A percentile compares a stretch with the other conserved stretches of the same genome.
Evolutionary conservation across 768 basidiomycete species (phyloP).

Genomic region (Mycena kentingensis): DNA sequence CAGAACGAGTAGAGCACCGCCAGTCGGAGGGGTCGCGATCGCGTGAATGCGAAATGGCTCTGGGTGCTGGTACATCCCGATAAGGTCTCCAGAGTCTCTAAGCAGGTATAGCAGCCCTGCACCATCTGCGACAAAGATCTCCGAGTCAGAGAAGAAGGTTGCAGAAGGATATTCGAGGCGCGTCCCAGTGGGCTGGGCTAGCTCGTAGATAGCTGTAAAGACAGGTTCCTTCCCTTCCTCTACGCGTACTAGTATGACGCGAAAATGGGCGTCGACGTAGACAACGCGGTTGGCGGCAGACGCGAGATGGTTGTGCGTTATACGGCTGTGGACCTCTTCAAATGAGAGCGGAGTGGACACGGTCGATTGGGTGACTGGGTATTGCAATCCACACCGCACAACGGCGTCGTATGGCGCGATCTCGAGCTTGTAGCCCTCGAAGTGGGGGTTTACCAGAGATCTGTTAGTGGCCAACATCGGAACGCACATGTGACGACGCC

Average conservation of each 20-base stretch:
- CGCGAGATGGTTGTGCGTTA: slow-evolving; percentile 81
- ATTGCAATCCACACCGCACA: slow-evolving; percentile 50
- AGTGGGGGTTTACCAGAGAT: slow-evolving; percentile 73
- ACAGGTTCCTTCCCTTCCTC: slow-evolving; percentile 60
- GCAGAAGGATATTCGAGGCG: slow-evolving; percentile 79
- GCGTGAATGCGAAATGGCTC: slow-evolving; percentile 48
- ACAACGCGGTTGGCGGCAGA: slow-evolving; percentile 48
- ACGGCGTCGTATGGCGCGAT: slow-evolving; percentile 60
- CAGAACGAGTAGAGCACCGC: slow-evolving; percentile 47
- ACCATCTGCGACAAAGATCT: slow-evolving; percentile 69
- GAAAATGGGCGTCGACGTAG: slow-evolving; percentile 68
- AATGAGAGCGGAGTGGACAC: slow-evolving; percentile 68
- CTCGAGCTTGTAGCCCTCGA: slow-evolving; percentile 81
- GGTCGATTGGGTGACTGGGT: slow-evolving; percentile 62
- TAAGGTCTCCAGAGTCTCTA: slow-evolving; percentile 41
- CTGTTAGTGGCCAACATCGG: slow-evolving; percentile 37
- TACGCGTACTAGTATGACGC: slow-evolving; percentile 61
- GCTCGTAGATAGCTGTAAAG: slow-evolving; percentile 58
- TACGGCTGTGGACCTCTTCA: slow-evolving; percentile 81
- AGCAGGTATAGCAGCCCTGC: slow-evolving; percentile 67
- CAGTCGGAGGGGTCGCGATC: slow-evolving; percentile 39
- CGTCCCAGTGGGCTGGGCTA: slow-evolving; percentile 53
- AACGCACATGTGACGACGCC: not conserved
- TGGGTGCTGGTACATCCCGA: slow-evolving; percentile 58
- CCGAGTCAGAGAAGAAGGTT: slow-evolving; percentile 50